A percentile compares a stretch with the other conserved stretches of the same genome.
Conservation (phyloP, 768 basidiomycete genomes). For the Pleurotus giganteus region DNA sequence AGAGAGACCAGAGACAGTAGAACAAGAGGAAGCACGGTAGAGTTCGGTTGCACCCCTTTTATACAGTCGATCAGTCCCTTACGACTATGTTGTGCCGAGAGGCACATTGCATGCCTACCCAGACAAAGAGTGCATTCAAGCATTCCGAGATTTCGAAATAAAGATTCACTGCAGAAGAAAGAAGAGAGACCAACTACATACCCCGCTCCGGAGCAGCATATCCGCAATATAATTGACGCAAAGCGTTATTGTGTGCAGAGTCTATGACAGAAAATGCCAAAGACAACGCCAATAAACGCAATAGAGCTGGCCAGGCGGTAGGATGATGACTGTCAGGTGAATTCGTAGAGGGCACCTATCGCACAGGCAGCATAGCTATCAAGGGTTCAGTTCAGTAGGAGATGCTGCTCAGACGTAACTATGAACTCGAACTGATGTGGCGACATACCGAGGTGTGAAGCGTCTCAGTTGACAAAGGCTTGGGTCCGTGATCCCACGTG, state of each 20-base stretch:
- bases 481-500: background rate
- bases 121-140: constrained; percentile 3
- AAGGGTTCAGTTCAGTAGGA: constrained; percentile 5
- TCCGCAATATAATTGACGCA: background rate
- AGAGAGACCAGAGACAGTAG: background rate
- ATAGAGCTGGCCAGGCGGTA: background rate
- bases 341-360: constrained; percentile 3
- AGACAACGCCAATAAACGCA: background rate
- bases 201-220: background rate
- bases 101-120: background rate
- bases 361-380: constrained; percentile 1
- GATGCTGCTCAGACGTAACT: constrained; percentile 1
- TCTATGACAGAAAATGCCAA: constrained; percentile 7
- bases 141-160: constrained; percentile 1
- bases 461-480: constrained; percentile 10
- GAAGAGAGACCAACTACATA: background rate
- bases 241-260: constrained; percentile 1
- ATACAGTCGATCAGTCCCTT: constrained; percentile 2
- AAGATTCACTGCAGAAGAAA: background rate
- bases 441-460: constrained; percentile 6
- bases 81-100: background rate
- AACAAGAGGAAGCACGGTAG: background rate
- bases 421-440: constrained; percentile 7
- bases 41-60: background rate
- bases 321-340: constrained; percentile 3